Base-by-base conservation (phyloP, 148 eudicot species). In the Rhododendron vialii region DNA sequence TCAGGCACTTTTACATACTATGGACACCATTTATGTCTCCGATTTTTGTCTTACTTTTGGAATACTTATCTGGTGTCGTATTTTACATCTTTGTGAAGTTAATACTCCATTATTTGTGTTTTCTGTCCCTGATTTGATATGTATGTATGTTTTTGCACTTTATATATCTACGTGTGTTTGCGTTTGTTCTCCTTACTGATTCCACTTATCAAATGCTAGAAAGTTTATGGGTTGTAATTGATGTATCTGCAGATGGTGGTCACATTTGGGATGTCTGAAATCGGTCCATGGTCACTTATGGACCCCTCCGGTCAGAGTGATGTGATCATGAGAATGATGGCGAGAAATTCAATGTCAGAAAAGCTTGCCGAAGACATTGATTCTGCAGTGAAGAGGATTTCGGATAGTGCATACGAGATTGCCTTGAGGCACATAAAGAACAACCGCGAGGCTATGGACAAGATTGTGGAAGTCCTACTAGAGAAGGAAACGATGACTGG, bases 281-380 rank as follows among this genome's bases (percentile, higher is more conserved):
- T 97, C 6, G 99, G 99, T 1, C 99, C 99, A 11, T 97, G 99
- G 99, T 97, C 99, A 38, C 96, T 97, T 22, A 97, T 93, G 99
- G 99, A 97, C 84, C 77, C 94, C 59, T 94, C 96, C 35, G 90
- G 92, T 78, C 98, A 95, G 88, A 94, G 97, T 59, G 99, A 97
- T 87, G 94, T 97, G 47, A 95, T 95, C 75, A 95, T 97, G 99
- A 91, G 99, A 92, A 97, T 97, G 99, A 97, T 95, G 99, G 98
- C 99, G 6, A 91, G 99, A 82, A 97, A 97, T 78, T 95, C 98
- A n/a, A 97, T 97, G 99, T 97, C 99, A 1, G 99, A 95, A 86
- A 97, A 67, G 90, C 98, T 97, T 2, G 99, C 99, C 6, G 98
- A 95, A 92, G 99, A 97, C 80, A 97, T 97, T 35, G 99, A 97